Percentiles rank a stretch among this genome's conserved stretches.
Evolutionary conservation across 2,329 filamentous ascomycete genomes (phyloP).

Genomic region (Didymella keratinophila): DNA sequence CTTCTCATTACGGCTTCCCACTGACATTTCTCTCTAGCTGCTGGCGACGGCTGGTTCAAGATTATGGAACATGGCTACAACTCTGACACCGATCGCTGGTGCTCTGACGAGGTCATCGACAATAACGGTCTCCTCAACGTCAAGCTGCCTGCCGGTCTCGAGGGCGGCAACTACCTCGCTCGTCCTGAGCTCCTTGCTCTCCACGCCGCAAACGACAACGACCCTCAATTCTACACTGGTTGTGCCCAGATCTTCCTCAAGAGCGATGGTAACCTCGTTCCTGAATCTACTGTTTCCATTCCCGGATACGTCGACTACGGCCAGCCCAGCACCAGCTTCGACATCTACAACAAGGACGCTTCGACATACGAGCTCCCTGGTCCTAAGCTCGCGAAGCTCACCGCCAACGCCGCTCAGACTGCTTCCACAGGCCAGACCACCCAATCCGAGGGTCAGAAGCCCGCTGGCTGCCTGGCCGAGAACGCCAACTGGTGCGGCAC

Average conservation of each 20-base stretch:
- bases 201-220: constrained; percentile 64
- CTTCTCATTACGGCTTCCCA: not conserved
- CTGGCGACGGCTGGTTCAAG: constrained; percentile 79
- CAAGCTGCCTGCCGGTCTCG: constrained; percentile 66
- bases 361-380: constrained; percentile 63
- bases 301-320: constrained; percentile 68
- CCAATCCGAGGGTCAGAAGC: constrained; percentile 62
- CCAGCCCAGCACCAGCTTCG: constrained; percentile 66
- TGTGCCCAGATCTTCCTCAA: constrained; percentile 75
- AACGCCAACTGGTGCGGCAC: constrained; percentile 77
- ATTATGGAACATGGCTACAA: constrained; percentile 76
- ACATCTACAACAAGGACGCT: constrained; percentile 64
- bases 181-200: constrained; percentile 74
- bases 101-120: constrained; percentile 71
- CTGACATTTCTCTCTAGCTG: constrained; percentile 24
- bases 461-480: constrained; percentile 65
- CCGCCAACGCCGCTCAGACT: constrained; percentile 25
- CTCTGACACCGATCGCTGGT: constrained; percentile 65
- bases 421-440: constrained; percentile 24
- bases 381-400: constrained; percentile 62
- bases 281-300: constrained; percentile 67
- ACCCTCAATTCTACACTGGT: constrained; percentile 74
- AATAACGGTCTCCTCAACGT: constrained; percentile 71
- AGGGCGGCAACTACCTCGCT: constrained; percentile 73
- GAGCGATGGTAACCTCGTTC: constrained; percentile 57